These are phyloP conservation scores for Solanum ossicruentum DNA, from an alignment of 257 asterid species.

Conservation along the genomic window DNA sequence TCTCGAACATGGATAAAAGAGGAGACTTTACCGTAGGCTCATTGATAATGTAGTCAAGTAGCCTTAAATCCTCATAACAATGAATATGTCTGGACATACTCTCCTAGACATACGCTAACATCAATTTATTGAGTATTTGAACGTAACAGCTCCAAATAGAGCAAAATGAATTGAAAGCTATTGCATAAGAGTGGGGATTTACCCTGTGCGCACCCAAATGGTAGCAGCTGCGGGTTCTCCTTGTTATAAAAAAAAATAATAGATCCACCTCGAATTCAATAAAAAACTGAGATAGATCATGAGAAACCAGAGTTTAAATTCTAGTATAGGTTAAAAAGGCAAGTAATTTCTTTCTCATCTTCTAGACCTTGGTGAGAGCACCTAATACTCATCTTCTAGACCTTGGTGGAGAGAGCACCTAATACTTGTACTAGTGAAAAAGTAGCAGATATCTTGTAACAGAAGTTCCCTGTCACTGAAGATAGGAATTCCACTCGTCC, in stretches of 20 bases:
- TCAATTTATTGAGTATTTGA: background rate
- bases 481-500: background rate
- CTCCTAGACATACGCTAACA: background rate
- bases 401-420: background rate
- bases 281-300: background rate
- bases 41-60: background rate
- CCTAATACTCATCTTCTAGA: background rate
- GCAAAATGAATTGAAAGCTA: background rate
- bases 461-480: background rate
- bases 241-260: background rate
- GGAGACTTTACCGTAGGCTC: background rate
- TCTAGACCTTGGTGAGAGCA: background rate
- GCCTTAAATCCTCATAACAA: background rate
- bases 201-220: too few species aligned
- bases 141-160: conserved; percentile 2
- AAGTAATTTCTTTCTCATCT: background rate
- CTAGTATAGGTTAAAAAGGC: background rate
- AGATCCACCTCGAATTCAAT: background rate
- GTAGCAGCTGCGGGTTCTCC: too few species aligned
- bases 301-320: background rate
- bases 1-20: background rate
- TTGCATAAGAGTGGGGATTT: too few species aligned
- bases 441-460: background rate
- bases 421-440: background rate
- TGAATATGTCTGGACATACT: background rate